A percentile compares a stretch with the other conserved stretches of the same genome.
Conservation (phyloP, 108 stramenopile species). For the Cyclotella atomus region DNA sequence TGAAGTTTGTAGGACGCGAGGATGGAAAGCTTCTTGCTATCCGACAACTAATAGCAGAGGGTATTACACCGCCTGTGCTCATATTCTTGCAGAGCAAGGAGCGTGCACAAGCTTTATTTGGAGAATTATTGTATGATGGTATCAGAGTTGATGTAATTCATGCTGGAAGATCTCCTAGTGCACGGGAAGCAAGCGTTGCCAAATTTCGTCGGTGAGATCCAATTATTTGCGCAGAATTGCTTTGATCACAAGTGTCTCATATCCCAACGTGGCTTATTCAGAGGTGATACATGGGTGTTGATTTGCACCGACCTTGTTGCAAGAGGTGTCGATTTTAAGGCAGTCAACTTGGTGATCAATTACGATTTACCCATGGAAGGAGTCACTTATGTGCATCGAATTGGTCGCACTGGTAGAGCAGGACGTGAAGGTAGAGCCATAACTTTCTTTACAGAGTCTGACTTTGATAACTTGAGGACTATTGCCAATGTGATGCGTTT, state of each 20-base stretch:
- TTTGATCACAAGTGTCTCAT: too few relatives aligned
- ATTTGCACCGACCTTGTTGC: constrained; percentile 98
- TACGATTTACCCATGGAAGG: constrained; percentile 95
- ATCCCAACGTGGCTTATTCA: constrained; percentile 5
- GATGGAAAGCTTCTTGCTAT: constrained; percentile 98
- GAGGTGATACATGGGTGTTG: constrained; percentile 97
- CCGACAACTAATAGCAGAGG: constrained; percentile 80
- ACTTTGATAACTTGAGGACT: constrained; percentile 83
- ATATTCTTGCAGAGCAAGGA: constrained; percentile 96
- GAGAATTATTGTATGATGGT: constrained; percentile 94
- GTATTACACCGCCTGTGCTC: constrained; percentile 82
- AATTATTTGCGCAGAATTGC: too few relatives aligned
- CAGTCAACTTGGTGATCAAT: constrained; percentile 97
- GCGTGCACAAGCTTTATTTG: constrained; percentile 94
- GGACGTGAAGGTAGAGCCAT: constrained; percentile 93
- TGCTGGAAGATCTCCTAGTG: constrained; percentile 81
- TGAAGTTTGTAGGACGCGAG: constrained; percentile 97
- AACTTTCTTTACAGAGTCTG: constrained; percentile 95
- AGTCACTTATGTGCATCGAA: constrained; percentile 94
- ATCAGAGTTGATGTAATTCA: constrained; percentile 95
- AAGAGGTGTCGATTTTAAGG: constrained; percentile 97
- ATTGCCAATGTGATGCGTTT: constrained; percentile 96
- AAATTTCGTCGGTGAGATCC: constrained; percentile 72
- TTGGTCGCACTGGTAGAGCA: constrained; percentile 96
- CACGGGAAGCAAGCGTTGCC: constrained; percentile 90